phyloP scores from a whole-genome alignment of 148 eudicot genomes.

The Persicaria tinctoria region DNA sequence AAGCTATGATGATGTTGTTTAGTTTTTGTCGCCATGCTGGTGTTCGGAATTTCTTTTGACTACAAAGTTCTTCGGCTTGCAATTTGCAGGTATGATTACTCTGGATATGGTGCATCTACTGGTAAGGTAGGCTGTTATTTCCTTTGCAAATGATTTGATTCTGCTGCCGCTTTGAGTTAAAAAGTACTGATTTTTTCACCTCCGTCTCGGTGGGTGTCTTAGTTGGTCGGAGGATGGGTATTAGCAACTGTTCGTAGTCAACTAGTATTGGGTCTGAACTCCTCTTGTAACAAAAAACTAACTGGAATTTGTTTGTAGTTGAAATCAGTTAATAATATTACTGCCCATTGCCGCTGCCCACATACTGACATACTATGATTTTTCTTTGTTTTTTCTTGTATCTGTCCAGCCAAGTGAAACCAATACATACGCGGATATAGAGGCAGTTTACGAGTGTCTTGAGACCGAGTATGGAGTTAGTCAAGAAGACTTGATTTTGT shows the following conservation, averaged over 20 bases:
- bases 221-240: neutral
- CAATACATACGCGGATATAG: slow-evolving; percentile 93
- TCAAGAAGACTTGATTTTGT: slow-evolving; percentile 89
- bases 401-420: slow-evolving; percentile 78
- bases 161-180: neutral
- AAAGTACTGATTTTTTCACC: no score
- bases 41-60: neutral
- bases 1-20: neutral
- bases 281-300: neutral
- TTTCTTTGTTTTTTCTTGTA: neutral
- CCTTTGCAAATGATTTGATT: neutral
- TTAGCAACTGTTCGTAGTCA: no score
- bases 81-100: slow-evolving; percentile 89
- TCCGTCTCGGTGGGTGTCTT: neutral
- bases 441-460: slow-evolving; percentile 95
- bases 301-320: no score
- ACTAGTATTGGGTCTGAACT: no score
- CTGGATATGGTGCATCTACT: slow-evolving; percentile 95
- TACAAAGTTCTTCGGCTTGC: neutral
- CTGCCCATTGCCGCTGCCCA: no score
- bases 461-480: slow-evolving; percentile 85
- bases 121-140: slow-evolving; percentile 56
- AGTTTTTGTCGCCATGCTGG: neutral
- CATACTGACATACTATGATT: neutral
- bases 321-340: no score